Conservation (phyloP, 768 basidiomycete species). For the Sporobolomyces phaffii region DNA sequence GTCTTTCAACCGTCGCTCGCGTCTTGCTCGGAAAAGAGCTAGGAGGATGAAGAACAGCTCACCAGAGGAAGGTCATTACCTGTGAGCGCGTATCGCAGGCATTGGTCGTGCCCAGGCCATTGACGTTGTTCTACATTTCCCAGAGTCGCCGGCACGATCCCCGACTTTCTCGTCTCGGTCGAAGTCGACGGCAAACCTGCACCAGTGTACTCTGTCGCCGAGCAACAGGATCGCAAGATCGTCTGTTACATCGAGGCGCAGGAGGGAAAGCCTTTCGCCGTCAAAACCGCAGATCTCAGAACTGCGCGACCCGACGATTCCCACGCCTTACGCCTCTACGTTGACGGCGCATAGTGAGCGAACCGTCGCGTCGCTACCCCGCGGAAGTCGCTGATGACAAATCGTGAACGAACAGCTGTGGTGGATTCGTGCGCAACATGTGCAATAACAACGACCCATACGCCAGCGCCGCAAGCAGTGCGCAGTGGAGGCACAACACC, state of each 20-base stretch:
- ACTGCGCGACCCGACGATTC: not conserved
- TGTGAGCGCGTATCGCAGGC: not conserved
- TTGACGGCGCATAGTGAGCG: not conserved
- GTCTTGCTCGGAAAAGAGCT: not conserved
- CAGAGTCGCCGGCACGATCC: not conserved
- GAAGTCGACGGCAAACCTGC: not conserved
- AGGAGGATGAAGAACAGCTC: not conserved
- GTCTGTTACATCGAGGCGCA: constrained; percentile 7
- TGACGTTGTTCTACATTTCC: not conserved
- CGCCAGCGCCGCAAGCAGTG: no score
- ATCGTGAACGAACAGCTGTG: no score
- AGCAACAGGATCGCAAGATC: not conserved
- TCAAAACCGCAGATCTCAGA: not conserved
- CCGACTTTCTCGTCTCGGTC: not conserved
- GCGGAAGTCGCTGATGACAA: no score
- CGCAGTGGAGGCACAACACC: no score
- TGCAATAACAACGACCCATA: no score
- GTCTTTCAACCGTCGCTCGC: not conserved
- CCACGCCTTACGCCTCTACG: not conserved
- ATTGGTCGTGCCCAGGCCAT: no score
- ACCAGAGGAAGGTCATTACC: not conserved
- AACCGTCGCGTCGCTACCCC: no score
- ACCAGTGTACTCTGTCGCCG: not conserved
- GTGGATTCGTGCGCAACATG: no score
- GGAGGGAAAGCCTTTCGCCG: constrained; percentile 11